Percentiles rank a stretch among this genome's conserved stretches.
These are phyloP conservation scores for Colletotrichum sp. DNA, from an alignment of 2,329 filamentous ascomycete genomes.

Conservation along the genomic window DNA sequence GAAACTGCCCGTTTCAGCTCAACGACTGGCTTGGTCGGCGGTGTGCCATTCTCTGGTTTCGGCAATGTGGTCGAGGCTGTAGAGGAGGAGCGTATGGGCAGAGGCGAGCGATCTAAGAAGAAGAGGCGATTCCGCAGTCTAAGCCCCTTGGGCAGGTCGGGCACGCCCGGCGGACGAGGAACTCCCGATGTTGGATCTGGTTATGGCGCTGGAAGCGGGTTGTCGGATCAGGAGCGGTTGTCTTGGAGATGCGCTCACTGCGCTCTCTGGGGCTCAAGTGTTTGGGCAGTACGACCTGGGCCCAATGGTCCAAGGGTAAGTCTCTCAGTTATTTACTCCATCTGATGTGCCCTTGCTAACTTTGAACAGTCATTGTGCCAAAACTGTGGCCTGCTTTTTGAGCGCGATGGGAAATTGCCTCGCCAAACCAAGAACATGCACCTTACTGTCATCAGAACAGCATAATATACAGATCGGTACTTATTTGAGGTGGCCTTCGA, in stretches of 20 bases:
- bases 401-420: constrained; percentile 84
- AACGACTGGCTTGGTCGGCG: constrained; percentile 79
- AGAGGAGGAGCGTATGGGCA: constrained; percentile 84
- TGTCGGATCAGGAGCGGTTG: constrained; percentile 78
- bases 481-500: neutral
- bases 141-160: constrained; percentile 74
- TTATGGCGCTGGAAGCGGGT: constrained; percentile 70
- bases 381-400: constrained; percentile 89
- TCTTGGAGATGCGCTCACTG: constrained; percentile 92
- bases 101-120: constrained; percentile 93
- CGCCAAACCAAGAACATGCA: constrained; percentile 23
- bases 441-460: constrained; percentile 17
- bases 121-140: constrained; percentile 90
- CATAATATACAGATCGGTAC: neutral
- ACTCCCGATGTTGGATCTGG: constrained; percentile 78
- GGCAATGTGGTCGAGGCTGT: constrained; percentile 51
- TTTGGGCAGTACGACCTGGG: constrained; percentile 95
- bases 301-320: constrained; percentile 82
- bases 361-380: constrained; percentile 77
- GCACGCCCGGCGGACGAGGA: constrained; percentile 72
- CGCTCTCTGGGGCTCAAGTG: constrained; percentile 82
- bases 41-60: constrained; percentile 64
- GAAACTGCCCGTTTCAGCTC: constrained; percentile 94
- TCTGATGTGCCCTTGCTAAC: constrained; percentile 21
- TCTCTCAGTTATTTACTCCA: constrained; percentile 18